These are phyloP conservation scores for Talaromyces rugulosus DNA, from an alignment of 2,329 filamentous ascomycete species.

Conservation along the genomic window DNA sequence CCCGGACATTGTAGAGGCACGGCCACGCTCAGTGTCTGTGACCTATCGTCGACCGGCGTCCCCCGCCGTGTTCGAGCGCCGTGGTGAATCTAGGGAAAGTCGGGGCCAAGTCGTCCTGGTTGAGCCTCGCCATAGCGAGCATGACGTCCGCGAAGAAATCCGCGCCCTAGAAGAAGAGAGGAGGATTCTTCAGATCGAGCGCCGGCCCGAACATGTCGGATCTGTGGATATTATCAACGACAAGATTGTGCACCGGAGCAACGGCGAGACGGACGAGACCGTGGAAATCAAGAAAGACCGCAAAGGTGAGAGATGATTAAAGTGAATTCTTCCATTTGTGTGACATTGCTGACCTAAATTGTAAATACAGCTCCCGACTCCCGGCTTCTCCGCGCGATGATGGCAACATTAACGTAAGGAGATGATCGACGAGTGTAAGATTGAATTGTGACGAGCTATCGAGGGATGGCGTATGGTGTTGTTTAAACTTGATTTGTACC, in stretches of 20 bases:
- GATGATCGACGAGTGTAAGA: background rate
- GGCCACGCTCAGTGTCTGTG: slow-evolving; percentile 33
- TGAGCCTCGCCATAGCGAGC: slow-evolving; percentile 48
- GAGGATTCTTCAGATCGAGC: slow-evolving; percentile 54
- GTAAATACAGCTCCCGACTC: slow-evolving; percentile 56
- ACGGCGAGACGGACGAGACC: slow-evolving; percentile 48
- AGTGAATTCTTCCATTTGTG: background rate
- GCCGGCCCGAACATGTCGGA: slow-evolving; percentile 28
- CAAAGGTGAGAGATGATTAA: slow-evolving; percentile 72
- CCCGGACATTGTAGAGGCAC: slow-evolving; percentile 24
- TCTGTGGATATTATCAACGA: slow-evolving; percentile 25
- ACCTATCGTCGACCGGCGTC: slow-evolving; percentile 33
- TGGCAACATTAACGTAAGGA: slow-evolving; percentile 62
- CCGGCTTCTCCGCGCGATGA: slow-evolving; percentile 63
- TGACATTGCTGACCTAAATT: background rate
- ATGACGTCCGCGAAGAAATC: slow-evolving; percentile 70
- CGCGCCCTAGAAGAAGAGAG: slow-evolving; percentile 65
- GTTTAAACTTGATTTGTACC: background rate
- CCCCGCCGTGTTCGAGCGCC: slow-evolving; percentile 31
- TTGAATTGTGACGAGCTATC: background rate
- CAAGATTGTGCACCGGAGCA: slow-evolving; percentile 31
- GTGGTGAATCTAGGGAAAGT: slow-evolving; percentile 20
- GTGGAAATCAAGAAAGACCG: slow-evolving; percentile 74
- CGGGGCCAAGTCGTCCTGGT: slow-evolving; percentile 48
- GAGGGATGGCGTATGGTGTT: slow-evolving; percentile 4